Base-by-base conservation (phyloP, 805 yeast species). In the Kuraishia capsulata region DNA sequence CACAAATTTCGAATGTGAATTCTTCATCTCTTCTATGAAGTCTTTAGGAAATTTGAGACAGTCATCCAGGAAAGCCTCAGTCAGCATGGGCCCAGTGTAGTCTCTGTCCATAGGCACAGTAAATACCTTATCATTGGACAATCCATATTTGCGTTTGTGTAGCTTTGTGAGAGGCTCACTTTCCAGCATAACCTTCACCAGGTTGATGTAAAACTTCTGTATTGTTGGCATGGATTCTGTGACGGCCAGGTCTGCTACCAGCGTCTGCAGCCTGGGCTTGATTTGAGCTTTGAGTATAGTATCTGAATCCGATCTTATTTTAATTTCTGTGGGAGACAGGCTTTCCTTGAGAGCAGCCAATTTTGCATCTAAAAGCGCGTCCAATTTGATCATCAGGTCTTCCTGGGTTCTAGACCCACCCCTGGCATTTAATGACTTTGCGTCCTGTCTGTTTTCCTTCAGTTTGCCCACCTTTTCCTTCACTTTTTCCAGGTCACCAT, bases 1-100 rank as follows among this genome's bases (percentile, higher is more conserved):
- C 14, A 72, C 62, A 8, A 75, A 68, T 33, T 52, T 52, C 6
- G 47, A 40, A 54, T 81, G 87, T 16, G 78, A 67, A 13, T 48
- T 42, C 13, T 50, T 62, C 61, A 81, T 57, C 37, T 66, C 65
- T 1, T 46, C 44, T 14, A 76, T 48, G 13, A 34, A 34, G n/a
- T 24, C 37, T 4, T 19, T 11, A 14, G 19, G 20, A 21, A 71
- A 48, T 33, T 24, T 26, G 18, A 33, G 33, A 26, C 31, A 26
- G n/a, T 33, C 33, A 5, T 20, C 17, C 5, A 38, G 30, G 19
- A 33, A 28, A 6, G 33, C 21, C 29, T 38, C 40, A 13, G 40
- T 29, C 14, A 38, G 36, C 4, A 34, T 19, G 11, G 40, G 40
- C 5, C 40, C 40, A n/a, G 30, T 19, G 20, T 38, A 38, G 5